Conservation (phyloP, 2,329 filamentous ascomycete species). For the Nigrospora osmanthi region DNA sequence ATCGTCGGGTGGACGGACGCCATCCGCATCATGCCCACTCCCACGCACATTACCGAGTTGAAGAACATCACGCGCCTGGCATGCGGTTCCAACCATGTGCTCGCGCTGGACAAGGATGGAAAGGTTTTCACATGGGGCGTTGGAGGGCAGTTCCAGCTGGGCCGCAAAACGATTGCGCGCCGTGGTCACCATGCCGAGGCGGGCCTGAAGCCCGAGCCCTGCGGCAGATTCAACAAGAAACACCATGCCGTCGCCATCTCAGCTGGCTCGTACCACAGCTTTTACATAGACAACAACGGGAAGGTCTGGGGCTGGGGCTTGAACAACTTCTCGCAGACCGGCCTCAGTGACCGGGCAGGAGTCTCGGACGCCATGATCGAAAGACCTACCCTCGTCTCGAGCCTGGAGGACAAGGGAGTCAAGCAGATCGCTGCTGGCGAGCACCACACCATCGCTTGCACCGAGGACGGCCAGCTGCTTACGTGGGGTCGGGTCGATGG, state of each 20-base stretch:
- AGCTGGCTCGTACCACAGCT: constrained; percentile 63
- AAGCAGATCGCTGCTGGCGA: constrained; percentile 61
- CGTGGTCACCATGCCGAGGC: constrained; percentile 8
- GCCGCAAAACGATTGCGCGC: constrained; percentile 46
- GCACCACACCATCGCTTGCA: constrained; percentile 53
- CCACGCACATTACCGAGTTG: constrained; percentile 42
- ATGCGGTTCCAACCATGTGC: constrained; percentile 62
- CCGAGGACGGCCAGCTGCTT: constrained; percentile 30
- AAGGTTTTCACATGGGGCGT: constrained; percentile 70
- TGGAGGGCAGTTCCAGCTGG: constrained; percentile 68
- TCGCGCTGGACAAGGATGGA: constrained; percentile 62
- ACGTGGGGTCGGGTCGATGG: constrained; percentile 39
- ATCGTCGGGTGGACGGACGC: constrained; percentile 55
- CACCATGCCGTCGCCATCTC: constrained; percentile 44
- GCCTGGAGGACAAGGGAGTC: constrained; percentile 57
- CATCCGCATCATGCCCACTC: constrained; percentile 37
- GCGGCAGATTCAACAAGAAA: constrained; percentile 33
- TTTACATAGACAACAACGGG: constrained; percentile 60
- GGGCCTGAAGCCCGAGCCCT: constrained; percentile 31
- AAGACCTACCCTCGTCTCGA: constrained; percentile 60
- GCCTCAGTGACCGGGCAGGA: constrained; percentile 52
- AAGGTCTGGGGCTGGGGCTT: constrained; percentile 64
- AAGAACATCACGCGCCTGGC: constrained; percentile 57
- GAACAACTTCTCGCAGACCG: constrained; percentile 66
- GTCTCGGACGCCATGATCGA: constrained; percentile 65